Conservation (phyloP, 1,139 yeast genomes). For the Petasospora fabianii region DNA sequence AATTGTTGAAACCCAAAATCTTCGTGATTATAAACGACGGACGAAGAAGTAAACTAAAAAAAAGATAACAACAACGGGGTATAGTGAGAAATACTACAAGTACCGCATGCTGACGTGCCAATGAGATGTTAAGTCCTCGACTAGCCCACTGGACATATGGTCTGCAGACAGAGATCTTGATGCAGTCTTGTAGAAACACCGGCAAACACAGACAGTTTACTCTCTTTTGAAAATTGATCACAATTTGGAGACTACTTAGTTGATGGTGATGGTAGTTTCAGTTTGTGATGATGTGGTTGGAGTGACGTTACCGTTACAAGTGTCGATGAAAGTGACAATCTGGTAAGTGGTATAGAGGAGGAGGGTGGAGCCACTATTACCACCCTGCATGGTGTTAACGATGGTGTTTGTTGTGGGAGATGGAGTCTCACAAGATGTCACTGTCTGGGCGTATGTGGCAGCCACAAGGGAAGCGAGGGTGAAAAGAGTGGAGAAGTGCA, state of each 20-base stretch:
- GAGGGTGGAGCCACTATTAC: conserved; percentile 2
- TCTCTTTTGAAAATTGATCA: too few relatives aligned
- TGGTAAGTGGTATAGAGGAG: conserved; percentile 3
- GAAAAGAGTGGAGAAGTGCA: conserved; percentile 2
- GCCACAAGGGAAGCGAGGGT: not conserved
- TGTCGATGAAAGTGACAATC: conserved; percentile 4
- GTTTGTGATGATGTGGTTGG: conserved; percentile 3
- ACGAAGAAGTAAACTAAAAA: too few relatives aligned
- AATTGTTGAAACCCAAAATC: too few relatives aligned
- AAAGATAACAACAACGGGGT: too few relatives aligned
- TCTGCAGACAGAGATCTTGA: too few relatives aligned
- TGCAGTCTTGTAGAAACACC: too few relatives aligned
- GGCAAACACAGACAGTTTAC: not conserved
- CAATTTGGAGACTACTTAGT: not conserved
- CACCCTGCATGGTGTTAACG: not conserved
- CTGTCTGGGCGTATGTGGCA: conserved; percentile 1
- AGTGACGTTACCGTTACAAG: conserved; percentile 8
- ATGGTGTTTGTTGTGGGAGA: not conserved
- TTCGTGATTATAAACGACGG: too few relatives aligned
- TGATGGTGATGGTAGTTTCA: conserved; percentile 20
- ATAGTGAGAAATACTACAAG: too few relatives aligned
- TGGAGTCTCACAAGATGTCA: not conserved
- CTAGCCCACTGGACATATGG: too few relatives aligned
- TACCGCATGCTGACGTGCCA: too few relatives aligned
- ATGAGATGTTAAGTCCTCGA: too few relatives aligned